A percentile compares a stretch with the other conserved stretches of the same genome.
phyloP scores from a whole-genome alignment of 768 basidiomycete species.

The Pisolithus albus region DNA sequence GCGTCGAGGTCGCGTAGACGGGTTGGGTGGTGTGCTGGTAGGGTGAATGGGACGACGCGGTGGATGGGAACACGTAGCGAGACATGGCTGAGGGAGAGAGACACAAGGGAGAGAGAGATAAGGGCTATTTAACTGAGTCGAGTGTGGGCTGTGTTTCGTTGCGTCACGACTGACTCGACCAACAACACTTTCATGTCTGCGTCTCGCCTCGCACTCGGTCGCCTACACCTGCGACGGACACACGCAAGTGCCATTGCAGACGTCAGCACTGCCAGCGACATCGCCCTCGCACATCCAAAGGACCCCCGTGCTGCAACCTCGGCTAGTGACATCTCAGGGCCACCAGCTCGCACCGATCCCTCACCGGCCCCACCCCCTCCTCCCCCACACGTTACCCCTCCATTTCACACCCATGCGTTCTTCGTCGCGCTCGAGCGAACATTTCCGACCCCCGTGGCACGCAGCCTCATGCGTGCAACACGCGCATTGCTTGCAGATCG shows the following conservation, averaged over 20 bases:
- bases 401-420: conserved; percentile 80
- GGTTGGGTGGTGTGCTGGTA: conserved; percentile 1
- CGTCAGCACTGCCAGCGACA: conserved; percentile 2
- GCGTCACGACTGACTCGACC: too few relatives aligned
- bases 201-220: not conserved
- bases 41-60: conserved; percentile 3
- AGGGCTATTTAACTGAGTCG: too few relatives aligned
- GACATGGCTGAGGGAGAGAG: too few relatives aligned
- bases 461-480: conserved; percentile 78
- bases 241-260: not conserved
- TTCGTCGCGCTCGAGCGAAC: conserved; percentile 63
- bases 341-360: conserved; percentile 3
- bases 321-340: conserved; percentile 11
- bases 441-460: conserved; percentile 68
- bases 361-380: conserved; percentile 18
- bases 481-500: conserved; percentile 75
- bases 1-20: conserved; percentile 4
- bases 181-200: not conserved
- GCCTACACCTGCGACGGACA: not conserved
- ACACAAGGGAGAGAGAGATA: not conserved
- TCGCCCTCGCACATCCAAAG: conserved; percentile 12
- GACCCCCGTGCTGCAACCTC: conserved; percentile 7
- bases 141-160: too few relatives aligned
- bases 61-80: conserved; percentile 18
- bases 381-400: conserved; percentile 52